These are phyloP conservation scores for Fragaria vesca DNA, from an alignment of 306 rosid genomes.

Conservation along the genomic window DNA sequence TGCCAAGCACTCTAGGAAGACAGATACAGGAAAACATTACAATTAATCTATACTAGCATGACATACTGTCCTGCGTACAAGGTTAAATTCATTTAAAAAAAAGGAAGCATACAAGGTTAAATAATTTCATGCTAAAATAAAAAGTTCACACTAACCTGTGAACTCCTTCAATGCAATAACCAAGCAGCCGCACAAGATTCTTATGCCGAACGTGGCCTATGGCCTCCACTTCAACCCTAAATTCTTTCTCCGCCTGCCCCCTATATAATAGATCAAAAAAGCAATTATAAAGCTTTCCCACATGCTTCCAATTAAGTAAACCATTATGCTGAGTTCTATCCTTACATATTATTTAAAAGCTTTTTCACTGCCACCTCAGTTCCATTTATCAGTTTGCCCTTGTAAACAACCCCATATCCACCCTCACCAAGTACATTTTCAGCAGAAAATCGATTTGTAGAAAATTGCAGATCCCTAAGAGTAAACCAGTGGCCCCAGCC, in stretches of 20 bases:
- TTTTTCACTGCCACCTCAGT: slow-evolving; percentile 95
- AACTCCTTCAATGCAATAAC: slow-evolving; percentile 92
- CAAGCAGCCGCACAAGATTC: slow-evolving; percentile 89
- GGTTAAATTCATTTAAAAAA: slow-evolving; percentile 1
- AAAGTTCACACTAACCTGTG: slow-evolving; percentile 53
- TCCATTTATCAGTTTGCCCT: slow-evolving; percentile 81
- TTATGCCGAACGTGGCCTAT: slow-evolving; percentile 97
- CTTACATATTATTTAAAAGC: slow-evolving; percentile 91
- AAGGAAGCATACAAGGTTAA: slow-evolving; percentile 1
- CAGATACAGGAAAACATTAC: not conserved
- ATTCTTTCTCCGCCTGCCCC: slow-evolving; percentile 99
- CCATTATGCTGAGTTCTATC: slow-evolving; percentile 25
- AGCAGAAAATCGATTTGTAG: slow-evolving; percentile 63
- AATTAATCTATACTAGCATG: not conserved
- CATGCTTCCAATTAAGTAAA: slow-evolving; percentile 10
- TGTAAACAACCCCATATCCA: slow-evolving; percentile 94
- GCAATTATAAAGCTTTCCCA: slow-evolving; percentile 20
- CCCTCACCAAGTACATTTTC: slow-evolving; percentile 90
- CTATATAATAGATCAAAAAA: slow-evolving; percentile 37
- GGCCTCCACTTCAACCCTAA: slow-evolving; percentile 98
- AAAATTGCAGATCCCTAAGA: slow-evolving; percentile 84
- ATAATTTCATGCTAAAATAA: slow-evolving; percentile 6
- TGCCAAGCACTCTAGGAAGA: slow-evolving; percentile 3
- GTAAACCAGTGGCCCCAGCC: slow-evolving; percentile 99
- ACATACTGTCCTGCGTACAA: not conserved